Base-by-base conservation (phyloP, 148 eudicot genomes). In the Dianthus caryophyllus region DNA sequence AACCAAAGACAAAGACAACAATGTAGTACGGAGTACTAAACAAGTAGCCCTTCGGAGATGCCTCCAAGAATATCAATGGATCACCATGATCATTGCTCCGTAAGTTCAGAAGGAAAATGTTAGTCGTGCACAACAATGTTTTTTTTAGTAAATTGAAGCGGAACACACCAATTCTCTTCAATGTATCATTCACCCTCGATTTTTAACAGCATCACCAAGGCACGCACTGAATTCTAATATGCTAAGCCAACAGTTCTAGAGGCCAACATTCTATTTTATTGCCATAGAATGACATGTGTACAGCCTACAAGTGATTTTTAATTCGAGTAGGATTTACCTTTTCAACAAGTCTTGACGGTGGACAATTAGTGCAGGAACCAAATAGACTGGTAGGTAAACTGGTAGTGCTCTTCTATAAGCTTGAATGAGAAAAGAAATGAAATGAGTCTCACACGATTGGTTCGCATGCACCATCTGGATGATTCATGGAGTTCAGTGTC, bases 331-430 rank as follows among this genome's bases (percentile, higher is more conserved):
- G 17, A 33, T 21, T 52, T 71, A 90, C 99, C 90, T 85, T 75
- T 84, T 84, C 67, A 77, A 36, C 30, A 94, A 85, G 75, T 86
- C 96, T 75, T 84, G 76, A 70, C 99, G 97, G 57, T 94, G 99
- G 71, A 94, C 99, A 60, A 94, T 90, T 26, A 94, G 71, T 58
- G 99, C 99, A 73, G 99, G 97, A 53, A 94, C 77, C 85, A 94
- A 71, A 85, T 94, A 94, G 48, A 94, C 99, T 47, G 99, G 99
- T 77, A 94, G 89, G 79, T 94, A 94, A 80, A 90, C 97, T 55
- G 97, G 99, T 13, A 94, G 44, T 53, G 99, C 97, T 83, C 99
- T 90, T 82, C 81, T 88, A 81, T 90, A 94, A 27, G 96, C 99
- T 85, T 94, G 84, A 60, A 85, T 30, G 70, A 94, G 82, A 79